Conservation (phyloP, 1,284 basidiomycete species). For the Austroboletus rostrupii region DNA sequence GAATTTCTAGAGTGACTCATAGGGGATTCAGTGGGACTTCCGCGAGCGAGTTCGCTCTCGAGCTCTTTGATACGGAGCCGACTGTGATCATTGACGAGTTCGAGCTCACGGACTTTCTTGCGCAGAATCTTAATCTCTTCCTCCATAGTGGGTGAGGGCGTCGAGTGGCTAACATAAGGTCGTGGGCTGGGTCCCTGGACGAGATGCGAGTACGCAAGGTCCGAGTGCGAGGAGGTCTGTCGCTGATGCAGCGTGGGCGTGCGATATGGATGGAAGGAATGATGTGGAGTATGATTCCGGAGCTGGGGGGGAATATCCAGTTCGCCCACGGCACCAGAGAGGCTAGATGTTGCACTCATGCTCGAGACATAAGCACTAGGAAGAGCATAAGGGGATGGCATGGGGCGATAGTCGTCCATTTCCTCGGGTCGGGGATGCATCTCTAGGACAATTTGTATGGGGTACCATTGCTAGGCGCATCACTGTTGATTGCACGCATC, state of each 20-base stretch:
- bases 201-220: constrained; percentile 23
- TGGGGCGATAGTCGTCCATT: constrained; percentile 24
- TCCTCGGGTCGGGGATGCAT: constrained; percentile 15
- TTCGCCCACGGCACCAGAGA: constrained; percentile 62
- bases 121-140: constrained; percentile 40
- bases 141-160: constrained; percentile 31
- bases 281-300: constrained; percentile 32
- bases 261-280: constrained; percentile 28
- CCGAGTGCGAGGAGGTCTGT: constrained; percentile 25
- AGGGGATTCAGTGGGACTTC: constrained; percentile 25
- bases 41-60: constrained; percentile 40
- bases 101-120: constrained; percentile 41
- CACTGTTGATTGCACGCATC: constrained; percentile 24
- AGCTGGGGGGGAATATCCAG: constrained; percentile 39
- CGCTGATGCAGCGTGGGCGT: constrained; percentile 24
- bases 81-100: constrained; percentile 43
- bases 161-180: constrained; percentile 18
- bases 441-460: constrained; percentile 29
- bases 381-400: constrained; percentile 29
- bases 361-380: constrained; percentile 31
- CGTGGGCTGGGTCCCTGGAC: constrained; percentile 23
- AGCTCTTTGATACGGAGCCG: constrained; percentile 45
- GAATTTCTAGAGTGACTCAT: constrained; percentile 20
- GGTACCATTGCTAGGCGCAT: constrained; percentile 29
- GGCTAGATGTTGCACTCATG: constrained; percentile 46